These are phyloP conservation scores for Cercospora canescens DNA, from an alignment of 2,329 filamentous ascomycete genomes.

Conservation along the genomic window DNA sequence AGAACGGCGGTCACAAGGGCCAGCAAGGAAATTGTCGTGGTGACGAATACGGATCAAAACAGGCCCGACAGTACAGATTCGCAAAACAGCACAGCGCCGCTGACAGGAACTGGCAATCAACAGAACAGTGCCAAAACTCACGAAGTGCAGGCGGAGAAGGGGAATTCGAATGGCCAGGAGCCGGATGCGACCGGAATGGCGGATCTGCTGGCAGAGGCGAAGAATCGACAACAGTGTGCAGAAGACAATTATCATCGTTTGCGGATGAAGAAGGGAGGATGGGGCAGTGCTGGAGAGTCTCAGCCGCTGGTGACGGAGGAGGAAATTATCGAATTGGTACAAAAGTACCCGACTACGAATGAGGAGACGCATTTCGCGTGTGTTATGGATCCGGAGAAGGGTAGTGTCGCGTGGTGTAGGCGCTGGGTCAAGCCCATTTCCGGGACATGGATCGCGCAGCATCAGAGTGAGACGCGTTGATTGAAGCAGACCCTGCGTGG, in stretches of 20 bases:
- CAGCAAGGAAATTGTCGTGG: conserved; percentile 53
- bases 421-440: conserved; percentile 25
- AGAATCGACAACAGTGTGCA: conserved; percentile 36
- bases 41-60: conserved; percentile 56
- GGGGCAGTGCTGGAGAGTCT: neutral
- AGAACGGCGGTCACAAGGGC: conserved; percentile 45
- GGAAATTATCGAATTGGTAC: conserved; percentile 51
- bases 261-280: neutral
- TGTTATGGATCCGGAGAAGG: conserved; percentile 54
- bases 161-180: neutral
- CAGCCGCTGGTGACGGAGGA: conserved; percentile 34
- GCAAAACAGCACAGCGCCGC: neutral
- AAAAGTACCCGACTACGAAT: conserved; percentile 55
- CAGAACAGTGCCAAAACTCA: neutral
- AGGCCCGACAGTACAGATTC: conserved; percentile 6
- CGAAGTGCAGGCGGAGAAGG: conserved; percentile 8
- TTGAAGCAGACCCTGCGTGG: too few species aligned
- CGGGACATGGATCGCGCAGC: conserved; percentile 23
- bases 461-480: conserved; percentile 16
- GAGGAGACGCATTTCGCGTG: conserved; percentile 59
- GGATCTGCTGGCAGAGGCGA: conserved; percentile 38
- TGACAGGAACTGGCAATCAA: neutral
- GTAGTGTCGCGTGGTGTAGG: conserved; percentile 23
- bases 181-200: neutral
- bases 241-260: conserved; percentile 32